Evolutionary conservation across 2,329 filamentous ascomycete genomes (phyloP).

Genomic region (Triangularia verruculosa): DNA sequence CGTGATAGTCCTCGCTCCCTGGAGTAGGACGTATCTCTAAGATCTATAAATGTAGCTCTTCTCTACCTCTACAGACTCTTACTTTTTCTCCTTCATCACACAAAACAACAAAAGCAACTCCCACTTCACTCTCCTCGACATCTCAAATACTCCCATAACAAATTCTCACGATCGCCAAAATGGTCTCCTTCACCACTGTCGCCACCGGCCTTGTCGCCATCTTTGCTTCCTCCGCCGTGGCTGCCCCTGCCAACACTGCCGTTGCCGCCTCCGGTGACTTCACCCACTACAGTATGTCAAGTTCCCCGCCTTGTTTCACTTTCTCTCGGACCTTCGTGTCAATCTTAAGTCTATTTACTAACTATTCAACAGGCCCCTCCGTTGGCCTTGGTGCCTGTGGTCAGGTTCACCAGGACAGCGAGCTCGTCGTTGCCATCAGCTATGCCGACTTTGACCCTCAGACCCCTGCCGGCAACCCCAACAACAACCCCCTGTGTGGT

Average conservation of each 20-base stretch:
- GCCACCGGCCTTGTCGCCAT: neutral
- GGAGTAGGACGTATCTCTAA: neutral
- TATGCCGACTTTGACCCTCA: constrained; percentile 44
- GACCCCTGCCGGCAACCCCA: constrained; percentile 50
- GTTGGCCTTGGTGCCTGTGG: constrained; percentile 5
- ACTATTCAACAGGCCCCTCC: neutral
- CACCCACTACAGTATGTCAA: neutral
- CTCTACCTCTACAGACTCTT: neutral
- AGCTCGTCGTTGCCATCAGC: neutral
- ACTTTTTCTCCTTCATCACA: neutral
- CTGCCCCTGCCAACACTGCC: neutral
- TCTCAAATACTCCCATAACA: neutral
- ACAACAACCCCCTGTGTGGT: constrained; percentile 62
- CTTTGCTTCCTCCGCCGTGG: neutral
- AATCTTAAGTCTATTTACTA: neutral
- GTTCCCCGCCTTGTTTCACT: too few relatives aligned
- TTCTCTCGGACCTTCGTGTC: too few relatives aligned
- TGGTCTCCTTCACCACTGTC: neutral
- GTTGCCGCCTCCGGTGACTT: neutral
- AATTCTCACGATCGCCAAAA: neutral
- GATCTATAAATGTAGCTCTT: neutral
- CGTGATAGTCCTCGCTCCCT: neutral
- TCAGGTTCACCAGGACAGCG: neutral
- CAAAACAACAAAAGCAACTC: neutral
- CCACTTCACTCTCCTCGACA: neutral